Conservation (phyloP, 257 asterid genomes). For the Solanum appendiculatum region DNA sequence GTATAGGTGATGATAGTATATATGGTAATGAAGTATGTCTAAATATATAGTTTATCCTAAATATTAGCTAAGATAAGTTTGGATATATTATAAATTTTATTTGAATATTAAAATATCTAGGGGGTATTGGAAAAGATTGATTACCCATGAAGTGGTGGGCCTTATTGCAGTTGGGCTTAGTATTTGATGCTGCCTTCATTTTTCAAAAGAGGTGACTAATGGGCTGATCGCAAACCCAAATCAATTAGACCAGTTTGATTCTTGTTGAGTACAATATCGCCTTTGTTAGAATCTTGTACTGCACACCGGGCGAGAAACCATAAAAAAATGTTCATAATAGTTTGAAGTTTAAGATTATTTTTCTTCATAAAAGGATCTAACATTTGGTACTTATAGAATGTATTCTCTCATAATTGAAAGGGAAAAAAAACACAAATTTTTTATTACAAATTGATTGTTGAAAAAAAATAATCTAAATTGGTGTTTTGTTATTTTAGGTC, state of each 20-base stretch:
- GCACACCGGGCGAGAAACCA: neutral
- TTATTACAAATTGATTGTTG: neutral
- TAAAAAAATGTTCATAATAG: neutral
- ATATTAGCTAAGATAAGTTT: neutral
- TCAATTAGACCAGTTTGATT: neutral
- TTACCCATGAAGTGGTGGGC: neutral
- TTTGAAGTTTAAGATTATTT: neutral
- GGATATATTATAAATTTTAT: neutral
- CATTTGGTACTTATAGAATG: neutral
- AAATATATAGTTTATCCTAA: too few relatives aligned
- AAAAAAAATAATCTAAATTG: neutral
- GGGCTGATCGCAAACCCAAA: neutral
- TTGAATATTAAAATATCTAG: too few relatives aligned
- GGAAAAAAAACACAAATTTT: neutral
- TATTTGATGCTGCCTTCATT: neutral
- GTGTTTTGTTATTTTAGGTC: constrained; percentile 29
- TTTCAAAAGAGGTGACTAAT: neutral
- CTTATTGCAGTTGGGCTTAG: neutral
- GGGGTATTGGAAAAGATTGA: neutral
- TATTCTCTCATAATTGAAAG: neutral
- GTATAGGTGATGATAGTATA: too few relatives aligned
- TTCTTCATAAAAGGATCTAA: neutral
- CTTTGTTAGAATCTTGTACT: neutral
- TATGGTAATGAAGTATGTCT: too few relatives aligned
- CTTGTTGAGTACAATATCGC: neutral